Evolutionary conservation across 768 basidiomycete genomes (phyloP), one percentile per base, ranked within the genome.

Genomic region (Leccinum boreale): DNA sequence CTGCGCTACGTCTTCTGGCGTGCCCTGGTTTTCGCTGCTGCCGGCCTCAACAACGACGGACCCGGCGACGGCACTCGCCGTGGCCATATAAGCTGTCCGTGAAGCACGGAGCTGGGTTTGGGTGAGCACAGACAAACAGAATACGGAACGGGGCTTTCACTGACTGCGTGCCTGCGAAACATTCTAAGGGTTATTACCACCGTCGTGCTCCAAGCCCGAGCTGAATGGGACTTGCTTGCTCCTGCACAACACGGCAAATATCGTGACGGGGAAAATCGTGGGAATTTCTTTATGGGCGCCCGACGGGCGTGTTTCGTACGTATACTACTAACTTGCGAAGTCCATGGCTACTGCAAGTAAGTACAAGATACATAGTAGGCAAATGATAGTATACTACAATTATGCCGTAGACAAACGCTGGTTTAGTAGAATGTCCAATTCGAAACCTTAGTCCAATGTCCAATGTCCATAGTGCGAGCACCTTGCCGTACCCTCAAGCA

Each of bases 151-250:
- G 1, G 12, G 15, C 3, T 39, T 58, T 1, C 31, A 64, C 68
- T 61, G 36, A 69, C 68, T 36, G 62, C 58, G 26, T 68, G 61
- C 56, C 67, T 58, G 55, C 69, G 61, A 64, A 70, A 66, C 68
- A 70, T 68, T 3, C 28, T 58, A 28, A 36, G 4, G 4, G 39
- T 47, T 51, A 50, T 26, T 21, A 39, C 49, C 23, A 29, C 51
- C 48, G 59, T 54, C 21, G 53, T 50, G 49, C 49, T 64, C 53
- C 19, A 24, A 28, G 23, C 21, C 50, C 46, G 29, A 24, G 44
- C 36, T 55, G 28, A 36, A 29, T 42, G 14, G 8, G 10, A 14
- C 50, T 24, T 26, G 8, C 29, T 29, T 29, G 5, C 14, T 45
- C 50, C 50, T 35, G 10, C 9, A 31, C 55, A 12, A 23, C 47